phyloP scores from a whole-genome alignment of 768 basidiomycete genomes.

The Panaeolus cyanescens region DNA sequence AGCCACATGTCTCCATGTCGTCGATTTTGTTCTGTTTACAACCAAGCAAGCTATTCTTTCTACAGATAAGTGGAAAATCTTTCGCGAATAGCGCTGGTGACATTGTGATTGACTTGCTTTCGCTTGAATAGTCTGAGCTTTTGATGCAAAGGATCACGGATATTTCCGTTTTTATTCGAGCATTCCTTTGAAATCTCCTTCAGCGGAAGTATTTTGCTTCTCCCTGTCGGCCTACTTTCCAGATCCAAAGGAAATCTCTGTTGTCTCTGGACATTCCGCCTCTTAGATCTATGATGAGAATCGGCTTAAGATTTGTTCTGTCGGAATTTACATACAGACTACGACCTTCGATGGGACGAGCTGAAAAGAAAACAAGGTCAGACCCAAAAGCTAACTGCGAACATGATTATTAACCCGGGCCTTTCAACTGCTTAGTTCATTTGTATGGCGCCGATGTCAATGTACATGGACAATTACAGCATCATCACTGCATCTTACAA shows the following conservation, averaged over 20 bases:
- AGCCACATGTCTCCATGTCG: neutral
- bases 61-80: neutral
- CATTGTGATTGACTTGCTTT: neutral
- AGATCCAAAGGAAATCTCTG: neutral
- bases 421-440: too few relatives aligned
- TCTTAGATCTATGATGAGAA: neutral
- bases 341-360: too few relatives aligned
- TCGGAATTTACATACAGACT: neutral
- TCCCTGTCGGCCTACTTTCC: neutral
- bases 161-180: neutral
- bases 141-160: neutral
- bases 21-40: neutral
- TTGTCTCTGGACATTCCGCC: neutral
- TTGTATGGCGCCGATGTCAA: too few relatives aligned
- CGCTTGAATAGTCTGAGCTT: neutral
- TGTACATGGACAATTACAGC: neutral
- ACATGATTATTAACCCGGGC: too few relatives aligned
- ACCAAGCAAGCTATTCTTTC: neutral
- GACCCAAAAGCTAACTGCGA: too few relatives aligned
- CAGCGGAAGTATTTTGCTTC: slow-evolving; percentile 1
- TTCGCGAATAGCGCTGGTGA: neutral
- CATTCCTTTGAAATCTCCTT: neutral
- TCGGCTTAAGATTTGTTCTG: neutral
- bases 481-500: neutral
- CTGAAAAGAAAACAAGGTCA: too few relatives aligned